A percentile compares a stretch with the other conserved stretches of the same genome.
Evolutionary conservation across 2,329 filamentous ascomycete genomes (phyloP).

Genomic region (Orbilia blumenaviensis): DNA sequence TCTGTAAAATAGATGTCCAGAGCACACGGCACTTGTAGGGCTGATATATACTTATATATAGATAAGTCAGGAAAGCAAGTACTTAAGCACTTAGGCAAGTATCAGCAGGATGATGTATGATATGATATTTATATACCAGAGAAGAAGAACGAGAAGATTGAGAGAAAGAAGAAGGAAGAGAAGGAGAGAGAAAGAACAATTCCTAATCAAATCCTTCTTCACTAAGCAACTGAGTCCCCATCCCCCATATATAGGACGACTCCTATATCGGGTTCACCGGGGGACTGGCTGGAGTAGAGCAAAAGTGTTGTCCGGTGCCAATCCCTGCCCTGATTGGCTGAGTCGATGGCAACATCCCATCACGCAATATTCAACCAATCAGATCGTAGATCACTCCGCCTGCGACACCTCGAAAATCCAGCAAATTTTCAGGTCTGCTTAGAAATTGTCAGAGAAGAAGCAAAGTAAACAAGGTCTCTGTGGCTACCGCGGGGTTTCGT

Average conservation of each 20-base stretch:
- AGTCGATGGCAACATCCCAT: slow-evolving; percentile 47
- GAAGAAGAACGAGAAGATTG: neutral
- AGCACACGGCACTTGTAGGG: neutral
- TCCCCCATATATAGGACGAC: slow-evolving; percentile 5
- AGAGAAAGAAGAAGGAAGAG: slow-evolving; percentile 1
- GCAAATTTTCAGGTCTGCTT: slow-evolving; percentile 29
- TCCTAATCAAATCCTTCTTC: slow-evolving; percentile 11
- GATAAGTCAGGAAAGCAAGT: too few species aligned
- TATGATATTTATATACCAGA: neutral
- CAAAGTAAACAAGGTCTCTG: neutral
- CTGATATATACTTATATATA: slow-evolving; percentile 3
- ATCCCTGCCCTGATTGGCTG: slow-evolving; percentile 23
- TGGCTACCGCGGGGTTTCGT: slow-evolving; percentile 10
- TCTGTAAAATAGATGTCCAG: too few species aligned
- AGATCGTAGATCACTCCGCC: slow-evolving; percentile 14
- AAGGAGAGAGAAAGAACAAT: slow-evolving; percentile 4
- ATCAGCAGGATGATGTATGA: neutral
- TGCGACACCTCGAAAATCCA: neutral
- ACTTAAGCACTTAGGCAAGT: too few species aligned
- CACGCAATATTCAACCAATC: slow-evolving; percentile 51
- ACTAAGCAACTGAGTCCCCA: slow-evolving; percentile 7
- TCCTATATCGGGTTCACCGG: slow-evolving; percentile 24
- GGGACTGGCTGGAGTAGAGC: slow-evolving; percentile 15
- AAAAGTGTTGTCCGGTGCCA: slow-evolving; percentile 47
- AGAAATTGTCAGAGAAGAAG: slow-evolving; percentile 18